Conservation (phyloP, 2,329 filamentous ascomycete genomes). For the Biscogniauxia mediterranea region DNA sequence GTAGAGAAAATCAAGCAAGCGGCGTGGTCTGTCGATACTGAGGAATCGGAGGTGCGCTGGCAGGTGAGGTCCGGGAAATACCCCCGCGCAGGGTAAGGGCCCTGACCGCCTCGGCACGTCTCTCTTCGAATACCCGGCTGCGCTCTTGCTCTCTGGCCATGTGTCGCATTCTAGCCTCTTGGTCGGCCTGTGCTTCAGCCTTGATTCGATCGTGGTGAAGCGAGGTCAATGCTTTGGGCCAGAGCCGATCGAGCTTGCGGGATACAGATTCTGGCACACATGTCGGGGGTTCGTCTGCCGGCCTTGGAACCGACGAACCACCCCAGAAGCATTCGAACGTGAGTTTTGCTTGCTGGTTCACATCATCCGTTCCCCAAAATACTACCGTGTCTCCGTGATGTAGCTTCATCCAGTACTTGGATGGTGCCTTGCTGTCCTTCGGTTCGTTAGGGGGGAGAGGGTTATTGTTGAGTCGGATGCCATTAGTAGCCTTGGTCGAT, state of each 20-base stretch:
- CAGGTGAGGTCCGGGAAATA: conserved; percentile 17
- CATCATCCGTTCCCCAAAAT: conserved; percentile 58
- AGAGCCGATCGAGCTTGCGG: conserved; percentile 48
- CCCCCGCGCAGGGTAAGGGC: conserved; percentile 32
- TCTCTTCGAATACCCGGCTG: conserved; percentile 49
- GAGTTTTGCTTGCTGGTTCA: conserved; percentile 42
- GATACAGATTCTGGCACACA: conserved; percentile 41
- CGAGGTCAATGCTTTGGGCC: conserved; percentile 44
- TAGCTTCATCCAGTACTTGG: conserved; percentile 63
- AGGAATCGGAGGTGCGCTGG: conserved; percentile 10
- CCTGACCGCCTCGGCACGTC: conserved; percentile 45
- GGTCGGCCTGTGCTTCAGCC: conserved; percentile 45
- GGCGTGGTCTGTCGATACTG: conserved; percentile 5
- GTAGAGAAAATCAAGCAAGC: not conserved
- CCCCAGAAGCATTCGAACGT: conserved; percentile 57
- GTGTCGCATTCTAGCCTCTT: conserved; percentile 39
- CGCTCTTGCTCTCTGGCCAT: conserved; percentile 48
- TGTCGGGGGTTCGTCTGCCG: conserved; percentile 33
- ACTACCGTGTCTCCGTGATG: conserved; percentile 75
- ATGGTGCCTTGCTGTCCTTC: conserved; percentile 54
- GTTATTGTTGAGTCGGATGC: conserved; percentile 76
- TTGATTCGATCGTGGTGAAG: conserved; percentile 42
- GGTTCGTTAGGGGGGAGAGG: conserved; percentile 56
- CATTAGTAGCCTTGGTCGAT: conserved; percentile 73
- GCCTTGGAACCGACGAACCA: conserved; percentile 47